phyloP scores from a whole-genome alignment of 352 stramenopile genomes.

The Phytophthora hybrid region DNA sequence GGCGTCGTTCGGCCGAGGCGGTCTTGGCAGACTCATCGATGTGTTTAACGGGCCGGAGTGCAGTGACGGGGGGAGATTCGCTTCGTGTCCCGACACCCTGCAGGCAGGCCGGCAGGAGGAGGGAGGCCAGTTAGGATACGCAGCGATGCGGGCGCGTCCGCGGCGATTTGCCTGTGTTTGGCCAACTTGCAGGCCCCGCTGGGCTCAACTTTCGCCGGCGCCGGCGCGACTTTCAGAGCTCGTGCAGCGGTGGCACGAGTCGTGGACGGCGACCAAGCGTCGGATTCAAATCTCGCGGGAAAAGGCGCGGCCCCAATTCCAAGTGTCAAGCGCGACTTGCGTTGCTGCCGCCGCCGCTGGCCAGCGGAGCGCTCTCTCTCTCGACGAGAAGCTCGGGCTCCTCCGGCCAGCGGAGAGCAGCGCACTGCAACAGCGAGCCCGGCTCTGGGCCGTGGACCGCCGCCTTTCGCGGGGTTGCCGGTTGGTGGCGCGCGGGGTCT shows the following conservation, averaged over 20 bases:
- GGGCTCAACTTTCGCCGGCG: no score
- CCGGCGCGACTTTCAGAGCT: no score
- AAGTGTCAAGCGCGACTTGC: background rate
- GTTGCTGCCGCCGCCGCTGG: background rate
- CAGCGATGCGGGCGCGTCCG: background rate
- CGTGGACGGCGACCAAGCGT: no score
- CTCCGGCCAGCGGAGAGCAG: conserved; percentile 11
- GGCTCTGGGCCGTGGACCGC: conserved; percentile 21
- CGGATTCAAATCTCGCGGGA: conserved; percentile 16
- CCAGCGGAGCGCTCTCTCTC: background rate
- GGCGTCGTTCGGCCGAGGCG: background rate
- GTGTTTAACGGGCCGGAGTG: conserved; percentile 32
- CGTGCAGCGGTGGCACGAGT: no score
- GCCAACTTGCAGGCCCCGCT: background rate
- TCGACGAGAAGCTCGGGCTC: no score
- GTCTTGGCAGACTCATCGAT: conserved; percentile 28
- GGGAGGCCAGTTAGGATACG: conserved; percentile 31
- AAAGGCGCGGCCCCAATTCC: conserved; percentile 1
- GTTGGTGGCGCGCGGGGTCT: conserved; percentile 11
- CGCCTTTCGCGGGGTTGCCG: conserved; percentile 26
- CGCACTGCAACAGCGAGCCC: background rate
- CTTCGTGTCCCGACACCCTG: conserved; percentile 9
- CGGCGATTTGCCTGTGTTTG: conserved; percentile 4
- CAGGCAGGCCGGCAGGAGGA: background rate
- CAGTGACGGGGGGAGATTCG: conserved; percentile 27